Evolutionary conservation across 1,284 basidiomycete species (phyloP).

Genomic region (Naganishia cerealis): DNA sequence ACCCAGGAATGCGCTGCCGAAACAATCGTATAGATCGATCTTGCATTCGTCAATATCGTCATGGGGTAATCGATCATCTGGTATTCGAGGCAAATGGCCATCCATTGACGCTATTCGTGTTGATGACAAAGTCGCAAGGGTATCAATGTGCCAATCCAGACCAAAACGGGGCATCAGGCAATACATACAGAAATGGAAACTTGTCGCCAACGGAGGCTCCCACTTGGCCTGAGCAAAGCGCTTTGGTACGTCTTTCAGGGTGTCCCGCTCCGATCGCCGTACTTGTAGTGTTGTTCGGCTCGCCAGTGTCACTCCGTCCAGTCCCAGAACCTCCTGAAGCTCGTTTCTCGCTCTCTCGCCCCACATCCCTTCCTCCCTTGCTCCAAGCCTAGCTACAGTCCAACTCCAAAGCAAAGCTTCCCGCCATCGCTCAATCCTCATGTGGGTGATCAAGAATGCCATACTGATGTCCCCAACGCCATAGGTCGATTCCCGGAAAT

Average conservation of each 20-base stretch:
- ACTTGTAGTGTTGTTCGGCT: slow-evolving; percentile 37
- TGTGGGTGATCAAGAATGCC: slow-evolving; percentile 46
- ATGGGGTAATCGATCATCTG: slow-evolving; percentile 18
- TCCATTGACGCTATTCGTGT: slow-evolving; percentile 41
- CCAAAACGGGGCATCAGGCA: too few species aligned
- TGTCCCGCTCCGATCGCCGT: slow-evolving; percentile 46
- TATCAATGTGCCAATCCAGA: background rate
- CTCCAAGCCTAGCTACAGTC: slow-evolving; percentile 45
- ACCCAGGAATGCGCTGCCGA: slow-evolving; percentile 46
- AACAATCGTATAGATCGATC: slow-evolving; percentile 49
- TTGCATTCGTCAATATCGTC: slow-evolving; percentile 36
- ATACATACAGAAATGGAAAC: slow-evolving; percentile 41
- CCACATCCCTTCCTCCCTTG: slow-evolving; percentile 38
- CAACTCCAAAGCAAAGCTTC: slow-evolving; percentile 53
- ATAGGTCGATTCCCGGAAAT: slow-evolving; percentile 45
- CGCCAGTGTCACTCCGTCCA: background rate
- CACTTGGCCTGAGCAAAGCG: slow-evolving; percentile 42
- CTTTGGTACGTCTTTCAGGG: slow-evolving; percentile 40
- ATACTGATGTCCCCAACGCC: slow-evolving; percentile 49
- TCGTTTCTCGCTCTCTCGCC: slow-evolving; percentile 36
- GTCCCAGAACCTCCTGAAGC: background rate
- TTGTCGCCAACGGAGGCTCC: slow-evolving; percentile 44
- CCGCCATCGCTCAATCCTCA: slow-evolving; percentile 51
- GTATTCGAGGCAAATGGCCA: slow-evolving; percentile 45
- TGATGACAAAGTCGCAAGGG: background rate